phyloP scores from a whole-genome alignment of 768 basidiomycete species.

The Tulasnella sp. region DNA sequence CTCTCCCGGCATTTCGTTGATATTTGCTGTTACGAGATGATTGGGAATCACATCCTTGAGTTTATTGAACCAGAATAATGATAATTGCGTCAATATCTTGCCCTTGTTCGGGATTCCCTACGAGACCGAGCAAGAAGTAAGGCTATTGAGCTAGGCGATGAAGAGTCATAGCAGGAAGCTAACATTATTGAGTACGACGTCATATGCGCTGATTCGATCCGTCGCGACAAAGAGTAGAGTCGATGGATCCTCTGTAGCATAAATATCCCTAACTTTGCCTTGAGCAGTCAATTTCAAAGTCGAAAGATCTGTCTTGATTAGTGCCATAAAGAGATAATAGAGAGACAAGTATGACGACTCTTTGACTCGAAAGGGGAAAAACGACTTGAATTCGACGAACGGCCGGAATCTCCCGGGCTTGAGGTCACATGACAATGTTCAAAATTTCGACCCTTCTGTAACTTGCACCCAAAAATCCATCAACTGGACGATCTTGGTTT shows the following conservation, averaged over 20 bases:
- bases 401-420: too few species aligned
- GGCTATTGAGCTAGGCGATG: conserved; percentile 4
- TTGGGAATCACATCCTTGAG: conserved; percentile 70
- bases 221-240: conserved; percentile 82
- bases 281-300: too few species aligned
- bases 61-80: conserved; percentile 90
- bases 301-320: too few species aligned
- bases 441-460: too few species aligned
- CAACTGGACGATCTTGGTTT: too few species aligned
- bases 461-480: too few species aligned
- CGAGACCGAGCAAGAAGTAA: background rate
- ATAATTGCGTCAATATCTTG: conserved; percentile 74
- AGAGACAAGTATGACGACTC: too few species aligned
- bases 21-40: conserved; percentile 68
- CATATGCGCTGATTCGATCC: conserved; percentile 93
- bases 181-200: conserved; percentile 88
- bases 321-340: too few species aligned
- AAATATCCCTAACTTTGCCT: conserved; percentile 96
- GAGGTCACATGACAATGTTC: too few species aligned
- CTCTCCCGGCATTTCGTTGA: conserved; percentile 73
- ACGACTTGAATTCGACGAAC: too few species aligned
- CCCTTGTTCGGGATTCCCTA: conserved; percentile 96
- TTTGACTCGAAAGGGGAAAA: too few species aligned
- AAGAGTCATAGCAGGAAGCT: conserved; percentile 22
- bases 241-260: conserved; percentile 37